Conservation (phyloP, 2,329 filamentous ascomycete genomes). For the Nothopassalora personata region DNA sequence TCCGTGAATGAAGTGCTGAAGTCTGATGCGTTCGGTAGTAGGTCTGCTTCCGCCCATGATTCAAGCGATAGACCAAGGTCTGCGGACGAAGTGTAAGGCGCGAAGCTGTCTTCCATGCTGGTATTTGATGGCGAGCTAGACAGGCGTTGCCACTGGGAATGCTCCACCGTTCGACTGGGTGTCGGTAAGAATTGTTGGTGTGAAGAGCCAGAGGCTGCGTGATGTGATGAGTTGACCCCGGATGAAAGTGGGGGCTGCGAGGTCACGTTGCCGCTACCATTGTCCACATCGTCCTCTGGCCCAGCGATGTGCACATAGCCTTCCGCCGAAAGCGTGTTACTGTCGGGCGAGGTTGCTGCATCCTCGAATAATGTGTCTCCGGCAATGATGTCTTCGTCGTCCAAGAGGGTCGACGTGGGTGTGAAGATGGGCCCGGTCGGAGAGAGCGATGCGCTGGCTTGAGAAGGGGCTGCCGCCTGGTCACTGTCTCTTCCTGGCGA, state of each 20-base stretch:
- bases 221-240: constrained; percentile 5
- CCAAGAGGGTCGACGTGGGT: constrained; percentile 19
- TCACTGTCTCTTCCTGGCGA: constrained; percentile 15
- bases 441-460: constrained; percentile 20
- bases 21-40: constrained; percentile 1
- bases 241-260: constrained; percentile 10
- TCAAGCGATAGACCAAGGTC: neutral
- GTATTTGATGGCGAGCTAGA: constrained; percentile 8
- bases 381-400: constrained; percentile 11
- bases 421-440: constrained; percentile 21
- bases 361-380: constrained; percentile 13
- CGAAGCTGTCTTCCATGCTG: constrained; percentile 10
- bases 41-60: constrained; percentile 5
- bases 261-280: constrained; percentile 7
- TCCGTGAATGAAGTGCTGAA: neutral
- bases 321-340: constrained; percentile 11
- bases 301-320: constrained; percentile 19
- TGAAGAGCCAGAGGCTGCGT: constrained; percentile 4
- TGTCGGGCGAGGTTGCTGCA: constrained; percentile 16
- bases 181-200: neutral
- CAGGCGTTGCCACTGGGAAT: constrained; percentile 8
- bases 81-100: constrained; percentile 1
- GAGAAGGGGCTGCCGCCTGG: neutral
- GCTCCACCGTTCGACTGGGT: neutral
- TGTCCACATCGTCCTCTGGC: constrained; percentile 5